Percentiles rank a stretch among this genome's conserved stretches.
These are phyloP conservation scores for Fusarium pilosicola DNA, from an alignment of 2,329 filamentous ascomycete species.

Conservation along the genomic window DNA sequence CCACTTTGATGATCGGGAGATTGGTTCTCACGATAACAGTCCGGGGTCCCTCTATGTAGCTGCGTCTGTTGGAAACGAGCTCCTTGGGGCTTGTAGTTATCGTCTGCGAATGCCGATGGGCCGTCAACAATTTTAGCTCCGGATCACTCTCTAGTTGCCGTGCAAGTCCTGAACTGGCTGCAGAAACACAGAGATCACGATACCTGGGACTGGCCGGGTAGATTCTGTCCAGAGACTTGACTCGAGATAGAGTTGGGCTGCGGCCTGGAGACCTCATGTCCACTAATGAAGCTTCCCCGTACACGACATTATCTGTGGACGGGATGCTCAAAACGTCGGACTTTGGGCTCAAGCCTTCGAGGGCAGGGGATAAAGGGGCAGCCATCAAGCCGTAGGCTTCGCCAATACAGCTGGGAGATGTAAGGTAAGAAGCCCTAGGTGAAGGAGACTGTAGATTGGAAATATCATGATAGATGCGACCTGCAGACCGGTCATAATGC, in stretches of 20 bases:
- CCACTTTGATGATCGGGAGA: slow-evolving; percentile 44
- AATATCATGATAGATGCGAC: slow-evolving; percentile 36
- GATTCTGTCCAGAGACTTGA: slow-evolving; percentile 53
- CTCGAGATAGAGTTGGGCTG: slow-evolving; percentile 43
- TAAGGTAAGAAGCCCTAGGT: slow-evolving; percentile 18
- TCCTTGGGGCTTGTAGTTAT: slow-evolving; percentile 39
- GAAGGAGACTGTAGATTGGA: slow-evolving; percentile 37
- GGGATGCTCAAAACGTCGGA: slow-evolving; percentile 50
- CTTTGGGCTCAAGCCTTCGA: slow-evolving; percentile 45
- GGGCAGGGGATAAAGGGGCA: slow-evolving; percentile 28
- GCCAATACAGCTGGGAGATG: slow-evolving; percentile 49
- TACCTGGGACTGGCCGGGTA: slow-evolving; percentile 46
- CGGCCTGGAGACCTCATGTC: slow-evolving; percentile 48
- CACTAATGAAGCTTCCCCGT: slow-evolving; percentile 53
- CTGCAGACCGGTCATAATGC: slow-evolving; percentile 42
- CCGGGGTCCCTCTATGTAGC: slow-evolving; percentile 44
- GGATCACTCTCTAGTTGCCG: slow-evolving; percentile 22
- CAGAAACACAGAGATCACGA: slow-evolving; percentile 46
- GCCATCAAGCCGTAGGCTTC: slow-evolving; percentile 45
- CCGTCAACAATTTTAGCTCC: slow-evolving; percentile 13
- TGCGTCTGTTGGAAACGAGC: slow-evolving; percentile 34
- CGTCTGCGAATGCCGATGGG: slow-evolving; percentile 44
- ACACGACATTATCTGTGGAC: slow-evolving; percentile 51
- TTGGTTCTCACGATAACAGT: slow-evolving; percentile 47
- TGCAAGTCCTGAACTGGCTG: slow-evolving; percentile 32